A percentile compares a stretch with the other conserved stretches of the same genome.
These are phyloP conservation scores for Luffa aegyptiaca DNA, from an alignment of 306 rosid species.

Conservation along the genomic window DNA sequence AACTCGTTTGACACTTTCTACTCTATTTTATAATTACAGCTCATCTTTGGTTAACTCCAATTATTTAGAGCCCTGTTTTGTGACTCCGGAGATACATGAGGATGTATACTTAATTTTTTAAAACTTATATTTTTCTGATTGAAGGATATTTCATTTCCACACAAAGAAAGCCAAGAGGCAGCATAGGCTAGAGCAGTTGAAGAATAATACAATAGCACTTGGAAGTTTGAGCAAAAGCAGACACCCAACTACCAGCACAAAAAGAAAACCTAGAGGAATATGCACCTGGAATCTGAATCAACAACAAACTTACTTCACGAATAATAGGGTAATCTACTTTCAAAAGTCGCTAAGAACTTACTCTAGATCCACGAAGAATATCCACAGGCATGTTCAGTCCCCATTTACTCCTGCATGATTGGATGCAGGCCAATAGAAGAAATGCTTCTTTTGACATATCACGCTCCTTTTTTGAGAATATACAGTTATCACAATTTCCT, in stretches of 20 bases:
- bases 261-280: neutral
- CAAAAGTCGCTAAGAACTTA: constrained; percentile 30
- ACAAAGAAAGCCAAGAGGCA: neutral
- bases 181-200: neutral
- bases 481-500: constrained; percentile 90
- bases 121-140: neutral
- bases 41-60: neutral
- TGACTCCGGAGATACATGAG: neutral
- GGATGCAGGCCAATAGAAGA: constrained; percentile 85
- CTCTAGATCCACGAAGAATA: constrained; percentile 83
- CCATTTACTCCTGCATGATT: constrained; percentile 56
- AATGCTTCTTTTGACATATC: constrained; percentile 80
- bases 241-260: neutral
- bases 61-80: neutral
- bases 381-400: constrained; percentile 83
- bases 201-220: neutral
- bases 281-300: neutral
- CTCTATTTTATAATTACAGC: neutral
- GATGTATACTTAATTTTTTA: neutral
- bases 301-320: neutral
- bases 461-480: constrained; percentile 42
- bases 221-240: neutral
- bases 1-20: neutral
- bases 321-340: neutral
- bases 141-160: neutral